A percentile compares a stretch with the other conserved stretches of the same genome.
These are phyloP conservation scores for Penicillium sp. DNA, from an alignment of 2,329 filamentous ascomycete genomes.

Conservation along the genomic window DNA sequence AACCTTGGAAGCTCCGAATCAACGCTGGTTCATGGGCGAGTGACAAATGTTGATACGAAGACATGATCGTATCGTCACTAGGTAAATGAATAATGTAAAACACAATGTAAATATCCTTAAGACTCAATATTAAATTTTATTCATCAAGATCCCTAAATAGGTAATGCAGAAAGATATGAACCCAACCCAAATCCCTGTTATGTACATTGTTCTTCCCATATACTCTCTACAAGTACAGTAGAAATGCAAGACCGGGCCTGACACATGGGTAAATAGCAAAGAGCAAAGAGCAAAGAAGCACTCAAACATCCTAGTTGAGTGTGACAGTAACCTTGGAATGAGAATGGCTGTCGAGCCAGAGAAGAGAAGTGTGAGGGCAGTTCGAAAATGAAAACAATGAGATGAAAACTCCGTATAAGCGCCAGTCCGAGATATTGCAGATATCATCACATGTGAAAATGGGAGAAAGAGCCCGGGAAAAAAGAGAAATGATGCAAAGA, in stretches of 20 bases:
- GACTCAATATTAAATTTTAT: not conserved
- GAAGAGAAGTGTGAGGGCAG: not conserved
- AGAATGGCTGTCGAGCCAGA: conserved; percentile 1
- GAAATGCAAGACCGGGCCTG: not conserved
- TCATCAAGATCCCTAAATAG: not conserved
- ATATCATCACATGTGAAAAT: conserved; percentile 10
- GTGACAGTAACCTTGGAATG: no score
- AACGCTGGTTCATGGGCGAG: no score
- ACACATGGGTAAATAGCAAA: not conserved
- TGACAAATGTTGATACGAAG: no score
- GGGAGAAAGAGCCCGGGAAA: conserved; percentile 3
- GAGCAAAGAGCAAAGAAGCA: not conserved
- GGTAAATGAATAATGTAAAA: not conserved
- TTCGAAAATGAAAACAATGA: not conserved
- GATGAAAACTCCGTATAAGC: not conserved
- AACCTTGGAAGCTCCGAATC: no score
- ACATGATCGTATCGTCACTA: not conserved
- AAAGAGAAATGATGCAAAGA: not conserved
- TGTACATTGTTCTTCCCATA: conserved; percentile 3
- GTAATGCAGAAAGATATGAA: not conserved
- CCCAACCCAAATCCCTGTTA: conserved; percentile 1
- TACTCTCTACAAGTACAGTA: conserved; percentile 4
- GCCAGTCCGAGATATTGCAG: not conserved
- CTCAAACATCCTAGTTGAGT: not conserved
- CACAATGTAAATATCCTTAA: not conserved